phyloP scores from a whole-genome alignment of 2,329 filamentous ascomycete genomes.

The Dactylellina leptospora region DNA sequence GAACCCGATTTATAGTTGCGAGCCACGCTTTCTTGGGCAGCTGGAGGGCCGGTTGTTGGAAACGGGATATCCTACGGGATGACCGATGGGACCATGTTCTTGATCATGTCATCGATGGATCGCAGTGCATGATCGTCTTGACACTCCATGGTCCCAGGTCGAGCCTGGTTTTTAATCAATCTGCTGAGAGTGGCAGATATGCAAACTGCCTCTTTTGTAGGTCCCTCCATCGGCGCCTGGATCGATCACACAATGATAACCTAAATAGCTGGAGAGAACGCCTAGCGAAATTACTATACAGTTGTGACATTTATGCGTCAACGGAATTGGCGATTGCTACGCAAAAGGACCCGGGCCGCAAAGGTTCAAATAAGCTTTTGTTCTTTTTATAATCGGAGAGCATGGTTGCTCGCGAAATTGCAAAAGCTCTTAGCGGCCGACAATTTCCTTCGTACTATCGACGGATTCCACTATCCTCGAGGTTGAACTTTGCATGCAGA shows the following conservation, averaged over 20 bases:
- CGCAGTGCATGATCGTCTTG: conserved; percentile 1
- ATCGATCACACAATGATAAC: conserved; percentile 9
- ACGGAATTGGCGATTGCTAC: conserved; percentile 18
- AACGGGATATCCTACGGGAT: no score
- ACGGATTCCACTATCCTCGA: no score
- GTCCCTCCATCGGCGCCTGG: conserved; percentile 7
- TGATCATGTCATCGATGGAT: neutral
- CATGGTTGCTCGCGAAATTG: no score
- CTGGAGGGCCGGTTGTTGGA: no score
- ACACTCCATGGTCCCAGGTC: neutral
- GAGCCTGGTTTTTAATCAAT: conserved; percentile 14
- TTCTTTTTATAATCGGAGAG: no score
- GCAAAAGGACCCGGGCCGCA: conserved; percentile 6
- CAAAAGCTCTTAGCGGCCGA: no score
- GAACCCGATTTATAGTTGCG: neutral
- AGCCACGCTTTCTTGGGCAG: neutral
- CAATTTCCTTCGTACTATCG: no score
- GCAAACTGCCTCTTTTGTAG: conserved; percentile 9
- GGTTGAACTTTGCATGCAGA: no score
- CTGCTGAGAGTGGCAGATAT: conserved; percentile 14
- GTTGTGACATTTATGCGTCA: conserved; percentile 26
- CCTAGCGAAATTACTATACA: conserved; percentile 29
- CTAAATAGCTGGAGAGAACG: conserved; percentile 24
- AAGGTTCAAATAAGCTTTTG: neutral
- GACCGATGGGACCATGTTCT: no score